These are phyloP conservation scores for Agroathelia rolfsii DNA, from an alignment of 1,284 basidiomycete genomes.

Conservation along the genomic window DNA sequence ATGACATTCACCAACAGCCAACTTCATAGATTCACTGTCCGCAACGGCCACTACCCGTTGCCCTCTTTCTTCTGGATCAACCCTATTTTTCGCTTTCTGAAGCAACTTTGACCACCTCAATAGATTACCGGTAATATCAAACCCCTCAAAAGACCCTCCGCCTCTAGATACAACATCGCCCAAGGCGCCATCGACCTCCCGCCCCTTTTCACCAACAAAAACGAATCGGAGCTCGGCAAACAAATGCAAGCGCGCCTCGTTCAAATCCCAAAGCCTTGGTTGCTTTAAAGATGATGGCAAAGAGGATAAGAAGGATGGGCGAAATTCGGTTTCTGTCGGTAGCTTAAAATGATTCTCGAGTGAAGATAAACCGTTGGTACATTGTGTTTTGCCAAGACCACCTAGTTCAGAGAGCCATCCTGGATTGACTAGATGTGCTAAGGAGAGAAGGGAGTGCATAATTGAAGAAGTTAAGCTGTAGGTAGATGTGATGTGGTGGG, in stretches of 20 bases:
- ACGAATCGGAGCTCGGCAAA: constrained; percentile 45
- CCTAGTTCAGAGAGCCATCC: constrained; percentile 57
- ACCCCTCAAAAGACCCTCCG: constrained; percentile 48
- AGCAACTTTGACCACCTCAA: constrained; percentile 41
- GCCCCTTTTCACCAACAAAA: constrained; percentile 43
- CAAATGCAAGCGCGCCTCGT: constrained; percentile 46
- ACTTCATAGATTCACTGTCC: constrained; percentile 32
- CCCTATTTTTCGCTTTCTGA: constrained; percentile 36
- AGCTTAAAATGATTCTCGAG: constrained; percentile 42
- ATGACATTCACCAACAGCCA: constrained; percentile 36
- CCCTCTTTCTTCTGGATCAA: no score
- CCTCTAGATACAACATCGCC: constrained; percentile 44
- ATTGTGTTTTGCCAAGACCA: constrained; percentile 30
- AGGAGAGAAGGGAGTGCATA: constrained; percentile 45
- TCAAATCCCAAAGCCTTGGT: constrained; percentile 51
- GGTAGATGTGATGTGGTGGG: constrained; percentile 49
- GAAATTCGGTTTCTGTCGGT: constrained; percentile 41
- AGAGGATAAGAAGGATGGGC: constrained; percentile 42
- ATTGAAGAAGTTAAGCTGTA: constrained; percentile 37
- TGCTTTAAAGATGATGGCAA: constrained; percentile 38
- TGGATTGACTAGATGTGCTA: constrained; percentile 44
- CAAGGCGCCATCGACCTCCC: constrained; percentile 36
- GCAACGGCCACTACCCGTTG: constrained; percentile 43
- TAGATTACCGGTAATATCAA: constrained; percentile 37
- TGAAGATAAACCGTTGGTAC: constrained; percentile 23